A percentile compares a stretch with the other conserved stretches of the same genome.
Conservation (phyloP, 2,329 filamentous ascomycete genomes). For the Epichloe glyceriae region DNA sequence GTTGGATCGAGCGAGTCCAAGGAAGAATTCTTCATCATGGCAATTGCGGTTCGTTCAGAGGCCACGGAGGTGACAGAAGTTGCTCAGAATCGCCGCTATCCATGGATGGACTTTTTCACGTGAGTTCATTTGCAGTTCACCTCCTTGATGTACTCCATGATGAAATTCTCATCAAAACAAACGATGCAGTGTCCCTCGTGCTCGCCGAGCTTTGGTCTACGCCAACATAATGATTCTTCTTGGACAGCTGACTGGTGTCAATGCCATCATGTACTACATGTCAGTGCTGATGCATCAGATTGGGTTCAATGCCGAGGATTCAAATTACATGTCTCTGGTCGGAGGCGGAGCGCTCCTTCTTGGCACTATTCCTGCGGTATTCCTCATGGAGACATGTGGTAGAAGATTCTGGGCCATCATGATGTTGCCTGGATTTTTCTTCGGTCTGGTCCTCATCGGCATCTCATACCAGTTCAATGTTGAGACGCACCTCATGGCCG, state of each 20-base stretch:
- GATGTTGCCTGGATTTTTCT: slow-evolving; percentile 60
- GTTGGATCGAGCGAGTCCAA: slow-evolving; percentile 40
- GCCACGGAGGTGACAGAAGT: slow-evolving; percentile 39
- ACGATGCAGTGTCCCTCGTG: slow-evolving; percentile 37
- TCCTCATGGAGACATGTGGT: slow-evolving; percentile 60
- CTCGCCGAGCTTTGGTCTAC: slow-evolving; percentile 52
- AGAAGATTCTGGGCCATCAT: slow-evolving; percentile 63
- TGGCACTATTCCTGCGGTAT: slow-evolving; percentile 54
- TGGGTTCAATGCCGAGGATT: slow-evolving; percentile 47
- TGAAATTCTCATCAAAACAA: background rate
- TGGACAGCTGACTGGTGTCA: slow-evolving; percentile 59
- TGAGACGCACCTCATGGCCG: slow-evolving; percentile 29
- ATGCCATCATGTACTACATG: slow-evolving; percentile 64
- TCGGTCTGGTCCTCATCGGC: slow-evolving; percentile 55
- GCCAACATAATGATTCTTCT: slow-evolving; percentile 59
- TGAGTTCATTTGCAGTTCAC: slow-evolving; percentile 6
- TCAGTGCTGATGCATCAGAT: slow-evolving; percentile 52
- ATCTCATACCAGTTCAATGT: slow-evolving; percentile 45
- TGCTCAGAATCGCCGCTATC: slow-evolving; percentile 40
- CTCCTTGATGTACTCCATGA: background rate
- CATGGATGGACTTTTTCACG: slow-evolving; percentile 65
- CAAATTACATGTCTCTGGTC: slow-evolving; percentile 65
- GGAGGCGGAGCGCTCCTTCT: slow-evolving; percentile 55
- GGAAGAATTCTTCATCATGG: slow-evolving; percentile 63
- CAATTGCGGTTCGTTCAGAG: slow-evolving; percentile 44